These are phyloP conservation scores for Solanum megistacrolobum DNA, from an alignment of 257 asterid species.

Conservation along the genomic window DNA sequence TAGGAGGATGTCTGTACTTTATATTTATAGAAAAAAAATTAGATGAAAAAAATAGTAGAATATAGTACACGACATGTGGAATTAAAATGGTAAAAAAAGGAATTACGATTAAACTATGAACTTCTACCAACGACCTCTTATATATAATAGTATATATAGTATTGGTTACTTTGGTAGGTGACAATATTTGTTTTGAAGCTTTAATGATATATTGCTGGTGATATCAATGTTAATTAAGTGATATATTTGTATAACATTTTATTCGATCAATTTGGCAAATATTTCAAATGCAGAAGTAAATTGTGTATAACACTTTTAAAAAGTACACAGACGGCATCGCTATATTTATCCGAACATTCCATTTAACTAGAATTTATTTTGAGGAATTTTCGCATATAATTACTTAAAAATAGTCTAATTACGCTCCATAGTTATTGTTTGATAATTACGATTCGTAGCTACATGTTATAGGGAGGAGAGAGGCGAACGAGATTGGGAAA, in stretches of 20 bases:
- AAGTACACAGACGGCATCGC: background rate
- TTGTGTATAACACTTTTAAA: background rate
- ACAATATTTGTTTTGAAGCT: background rate
- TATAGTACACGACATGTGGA: background rate
- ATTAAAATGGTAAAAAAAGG: background rate
- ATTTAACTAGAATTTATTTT: too few species aligned
- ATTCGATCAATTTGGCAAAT: background rate
- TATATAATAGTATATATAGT: background rate
- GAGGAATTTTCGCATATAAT: too few species aligned
- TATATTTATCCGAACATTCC: background rate
- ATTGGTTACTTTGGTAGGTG: background rate
- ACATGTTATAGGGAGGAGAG: too few species aligned
- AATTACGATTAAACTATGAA: background rate
- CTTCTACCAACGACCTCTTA: background rate
- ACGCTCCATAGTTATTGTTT: too few species aligned
- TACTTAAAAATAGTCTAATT: too few species aligned
- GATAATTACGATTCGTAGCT: too few species aligned
- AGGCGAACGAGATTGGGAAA: too few species aligned
- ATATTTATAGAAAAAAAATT: background rate
- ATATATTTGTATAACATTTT: background rate
- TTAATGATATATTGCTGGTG: background rate
- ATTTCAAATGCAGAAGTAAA: background rate
- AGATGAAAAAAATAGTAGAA: background rate
- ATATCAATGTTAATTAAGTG: background rate
- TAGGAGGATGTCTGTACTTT: background rate